A percentile compares a stretch with the other conserved stretches of the same genome.
Evolutionary conservation across 305 asterid species (phyloP).

Genomic region (Solanum aculeatissimum): DNA sequence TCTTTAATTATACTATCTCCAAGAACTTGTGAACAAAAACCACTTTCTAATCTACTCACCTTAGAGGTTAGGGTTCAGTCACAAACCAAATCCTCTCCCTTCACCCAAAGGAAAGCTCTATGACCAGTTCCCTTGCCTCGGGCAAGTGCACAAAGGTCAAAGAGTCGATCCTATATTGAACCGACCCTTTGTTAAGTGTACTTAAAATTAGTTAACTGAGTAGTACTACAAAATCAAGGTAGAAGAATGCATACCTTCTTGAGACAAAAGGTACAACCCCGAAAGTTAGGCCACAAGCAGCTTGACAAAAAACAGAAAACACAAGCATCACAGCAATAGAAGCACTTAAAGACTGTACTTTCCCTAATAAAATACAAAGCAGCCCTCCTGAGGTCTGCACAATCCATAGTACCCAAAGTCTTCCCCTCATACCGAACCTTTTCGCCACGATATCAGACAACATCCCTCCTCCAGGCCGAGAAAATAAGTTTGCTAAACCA

Average conservation of each 20-base stretch:
- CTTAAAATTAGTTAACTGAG: not conserved
- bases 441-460: slow-evolving; percentile 50
- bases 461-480: slow-evolving; percentile 78
- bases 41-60: not conserved
- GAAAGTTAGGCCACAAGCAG: slow-evolving; percentile 85
- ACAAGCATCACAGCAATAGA: slow-evolving; percentile 54
- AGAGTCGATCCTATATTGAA: not conserved
- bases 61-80: not conserved
- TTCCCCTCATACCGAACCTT: slow-evolving; percentile 72
- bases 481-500: slow-evolving; percentile 59
- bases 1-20: not conserved
- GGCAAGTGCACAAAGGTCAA: not conserved
- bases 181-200: not conserved
- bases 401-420: slow-evolving; percentile 63
- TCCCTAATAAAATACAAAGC: slow-evolving; percentile 51
- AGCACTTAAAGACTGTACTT: slow-evolving; percentile 33
- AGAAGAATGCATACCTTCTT: slow-evolving; percentile 35
- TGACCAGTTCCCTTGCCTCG: too few relatives aligned
- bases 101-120: not conserved
- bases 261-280: slow-evolving; percentile 85
- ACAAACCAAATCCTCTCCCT: not conserved
- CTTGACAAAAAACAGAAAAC: slow-evolving; percentile 71
- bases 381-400: slow-evolving; percentile 66
- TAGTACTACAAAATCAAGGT: not conserved
- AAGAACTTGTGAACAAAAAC: not conserved